Conservation (phyloP, 2,329 filamentous ascomycete genomes). For the Cladophialophora yegresii region DNA sequence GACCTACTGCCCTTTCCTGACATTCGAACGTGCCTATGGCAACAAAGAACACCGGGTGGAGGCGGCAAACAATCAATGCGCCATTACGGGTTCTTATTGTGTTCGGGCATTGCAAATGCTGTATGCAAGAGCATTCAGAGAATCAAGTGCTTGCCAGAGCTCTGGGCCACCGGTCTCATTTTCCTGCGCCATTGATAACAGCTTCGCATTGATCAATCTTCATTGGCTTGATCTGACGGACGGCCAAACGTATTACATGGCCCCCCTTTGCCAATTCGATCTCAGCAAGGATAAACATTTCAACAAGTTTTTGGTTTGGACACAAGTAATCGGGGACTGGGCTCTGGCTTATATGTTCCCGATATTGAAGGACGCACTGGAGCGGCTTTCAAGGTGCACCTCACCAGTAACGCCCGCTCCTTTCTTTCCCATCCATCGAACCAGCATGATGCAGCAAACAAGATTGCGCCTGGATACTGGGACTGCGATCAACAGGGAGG, state of each 20-base stretch:
- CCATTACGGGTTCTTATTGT: conserved; percentile 28
- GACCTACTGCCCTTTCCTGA: conserved; percentile 28
- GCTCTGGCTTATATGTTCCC: conserved; percentile 26
- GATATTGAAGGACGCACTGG: conserved; percentile 23
- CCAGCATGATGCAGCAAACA: background rate
- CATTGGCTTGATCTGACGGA: conserved; percentile 30
- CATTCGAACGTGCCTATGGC: conserved; percentile 31
- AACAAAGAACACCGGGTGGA: conserved; percentile 30
- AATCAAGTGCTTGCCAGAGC: conserved; percentile 11
- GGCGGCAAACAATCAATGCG: conserved; percentile 33
- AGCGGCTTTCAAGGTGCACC: background rate
- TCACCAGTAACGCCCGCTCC: conserved; percentile 2
- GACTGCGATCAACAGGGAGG: conserved; percentile 17
- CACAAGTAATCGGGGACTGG: conserved; percentile 30
- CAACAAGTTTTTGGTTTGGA: conserved; percentile 26
- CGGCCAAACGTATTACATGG: conserved; percentile 30
- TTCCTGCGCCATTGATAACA: conserved; percentile 33
- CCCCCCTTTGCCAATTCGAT: conserved; percentile 32
- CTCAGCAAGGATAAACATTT: conserved; percentile 31
- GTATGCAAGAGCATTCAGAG: conserved; percentile 21
- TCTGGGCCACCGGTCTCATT: conserved; percentile 29
- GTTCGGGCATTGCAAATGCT: conserved; percentile 29
- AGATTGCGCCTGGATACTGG: conserved; percentile 23
- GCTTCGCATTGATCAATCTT: conserved; percentile 29
- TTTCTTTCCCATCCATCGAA: conserved; percentile 6